Conservation (phyloP, 352 stramenopile genomes). For the Halophytophthora polymorphica region DNA sequence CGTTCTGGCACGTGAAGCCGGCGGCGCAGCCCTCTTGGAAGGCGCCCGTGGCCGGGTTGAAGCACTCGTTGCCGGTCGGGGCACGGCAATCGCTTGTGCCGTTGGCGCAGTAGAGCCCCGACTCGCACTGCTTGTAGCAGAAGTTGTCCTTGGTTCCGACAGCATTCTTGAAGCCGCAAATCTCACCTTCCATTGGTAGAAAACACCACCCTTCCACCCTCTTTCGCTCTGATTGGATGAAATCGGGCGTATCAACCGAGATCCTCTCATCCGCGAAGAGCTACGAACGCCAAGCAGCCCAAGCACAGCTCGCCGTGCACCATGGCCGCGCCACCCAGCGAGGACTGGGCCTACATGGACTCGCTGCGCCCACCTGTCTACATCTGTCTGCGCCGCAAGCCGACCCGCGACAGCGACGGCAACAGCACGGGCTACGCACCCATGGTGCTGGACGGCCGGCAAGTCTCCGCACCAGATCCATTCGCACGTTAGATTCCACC, state of each 20-base stretch:
- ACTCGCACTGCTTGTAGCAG: too few species aligned
- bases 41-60: too few species aligned
- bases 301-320: not conserved
- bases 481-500: not conserved
- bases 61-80: too few species aligned
- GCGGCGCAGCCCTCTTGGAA: too few species aligned
- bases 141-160: too few species aligned
- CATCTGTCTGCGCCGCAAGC: constrained; percentile 56
- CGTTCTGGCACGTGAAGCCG: too few species aligned
- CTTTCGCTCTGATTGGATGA: not conserved
- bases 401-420: constrained; percentile 10
- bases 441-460: constrained; percentile 56
- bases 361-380: constrained; percentile 62
- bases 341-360: constrained; percentile 52
- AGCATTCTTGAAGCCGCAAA: too few species aligned
- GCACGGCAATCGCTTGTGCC: too few species aligned
- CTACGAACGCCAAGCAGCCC: not conserved
- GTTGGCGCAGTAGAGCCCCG: too few species aligned
- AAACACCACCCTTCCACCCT: not conserved
- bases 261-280: not conserved
- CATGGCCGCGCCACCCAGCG: constrained; percentile 12
- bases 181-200: too few species aligned
- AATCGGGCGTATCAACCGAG: not conserved
- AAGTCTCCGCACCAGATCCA: not conserved
- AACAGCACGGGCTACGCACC: constrained; percentile 22